Conservation (phyloP, 140 eudicot genomes). For the Cichorium intybus region DNA sequence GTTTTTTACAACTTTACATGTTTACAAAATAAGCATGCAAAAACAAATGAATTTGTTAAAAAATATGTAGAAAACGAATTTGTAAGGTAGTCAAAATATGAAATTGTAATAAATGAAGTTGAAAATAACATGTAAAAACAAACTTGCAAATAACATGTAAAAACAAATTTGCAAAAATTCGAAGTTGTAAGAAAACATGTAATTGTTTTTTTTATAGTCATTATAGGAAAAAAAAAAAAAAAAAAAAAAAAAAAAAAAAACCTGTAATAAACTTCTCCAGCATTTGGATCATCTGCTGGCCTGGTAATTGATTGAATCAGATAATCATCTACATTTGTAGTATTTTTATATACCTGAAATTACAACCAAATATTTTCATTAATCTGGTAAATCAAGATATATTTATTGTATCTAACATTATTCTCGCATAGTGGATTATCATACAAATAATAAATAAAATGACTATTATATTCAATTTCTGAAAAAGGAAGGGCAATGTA, state of each 20-base stretch:
- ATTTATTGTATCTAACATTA: not conserved
- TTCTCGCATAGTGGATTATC: not conserved
- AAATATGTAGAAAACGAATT: too few relatives aligned
- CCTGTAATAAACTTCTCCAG: conserved; percentile 96
- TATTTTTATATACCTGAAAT: conserved; percentile 74
- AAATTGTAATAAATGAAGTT: too few relatives aligned
- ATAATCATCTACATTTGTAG: conserved; percentile 90
- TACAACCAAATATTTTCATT: not conserved
- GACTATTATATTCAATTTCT: not conserved
- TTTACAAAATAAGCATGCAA: too few relatives aligned
- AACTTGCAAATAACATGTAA: too few relatives aligned
- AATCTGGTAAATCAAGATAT: not conserved
- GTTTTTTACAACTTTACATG: too few relatives aligned
- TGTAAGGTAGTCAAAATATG: too few relatives aligned
- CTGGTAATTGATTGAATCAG: conserved; percentile 74
- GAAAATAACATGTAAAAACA: too few relatives aligned
- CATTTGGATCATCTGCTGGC: conserved; percentile 89
- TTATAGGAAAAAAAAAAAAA: not conserved
- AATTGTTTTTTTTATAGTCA: not conserved
- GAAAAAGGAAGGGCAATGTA: not conserved
- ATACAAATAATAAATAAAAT: too few relatives aligned
- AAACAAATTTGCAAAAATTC: too few relatives aligned
- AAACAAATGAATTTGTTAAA: too few relatives aligned
- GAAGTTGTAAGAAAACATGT: too few relatives aligned
- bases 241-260: conserved; percentile 15